Evolutionary conservation across 2,329 filamentous ascomycete species (phyloP).

Genomic region (Aspergillus terreus): DNA sequence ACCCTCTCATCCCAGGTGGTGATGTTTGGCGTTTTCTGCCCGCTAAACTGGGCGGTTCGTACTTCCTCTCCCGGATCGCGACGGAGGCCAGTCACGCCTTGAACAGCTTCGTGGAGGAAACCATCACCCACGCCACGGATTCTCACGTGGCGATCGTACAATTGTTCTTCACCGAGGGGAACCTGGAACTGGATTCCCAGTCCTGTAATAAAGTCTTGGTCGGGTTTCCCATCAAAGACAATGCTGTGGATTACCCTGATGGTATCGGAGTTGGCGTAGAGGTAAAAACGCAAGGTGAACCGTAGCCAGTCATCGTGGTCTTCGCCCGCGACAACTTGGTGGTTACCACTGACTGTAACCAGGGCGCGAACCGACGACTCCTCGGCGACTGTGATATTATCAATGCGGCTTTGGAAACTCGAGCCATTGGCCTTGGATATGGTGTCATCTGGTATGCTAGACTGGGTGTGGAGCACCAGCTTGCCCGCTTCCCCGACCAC

Average conservation of each 20-base stretch:
- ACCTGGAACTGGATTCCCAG: conserved; percentile 38
- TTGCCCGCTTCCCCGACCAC: conserved; percentile 45
- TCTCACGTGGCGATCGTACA: conserved; percentile 58
- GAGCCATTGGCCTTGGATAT: conserved; percentile 37
- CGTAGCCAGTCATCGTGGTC: conserved; percentile 50
- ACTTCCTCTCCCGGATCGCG: conserved; percentile 47
- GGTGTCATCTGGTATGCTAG: conserved; percentile 39
- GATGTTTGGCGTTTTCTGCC: conserved; percentile 14
- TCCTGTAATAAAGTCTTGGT: conserved; percentile 51
- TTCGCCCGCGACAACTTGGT: conserved; percentile 27
- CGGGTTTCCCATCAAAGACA: conserved; percentile 51
- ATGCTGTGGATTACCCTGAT: conserved; percentile 55
- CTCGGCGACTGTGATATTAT: conserved; percentile 49
- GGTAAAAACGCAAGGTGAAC: conserved; percentile 56
- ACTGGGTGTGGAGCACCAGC: conserved; percentile 53
- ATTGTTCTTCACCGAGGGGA: conserved; percentile 50
- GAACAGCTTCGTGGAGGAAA: conserved; percentile 55
- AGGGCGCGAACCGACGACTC: conserved; percentile 43
- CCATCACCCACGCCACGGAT: conserved; percentile 55
- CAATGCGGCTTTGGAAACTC: conserved; percentile 49
- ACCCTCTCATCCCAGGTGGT: conserved; percentile 40
- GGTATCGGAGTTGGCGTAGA: conserved; percentile 55
- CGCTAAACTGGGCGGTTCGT: conserved; percentile 41
- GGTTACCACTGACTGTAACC: conserved; percentile 44
- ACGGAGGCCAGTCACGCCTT: conserved; percentile 58